Evolutionary conservation across 2,329 filamentous ascomycete genomes (phyloP), one percentile per base, ranked within the genome.

Genomic region (Cercospora sp.): DNA sequence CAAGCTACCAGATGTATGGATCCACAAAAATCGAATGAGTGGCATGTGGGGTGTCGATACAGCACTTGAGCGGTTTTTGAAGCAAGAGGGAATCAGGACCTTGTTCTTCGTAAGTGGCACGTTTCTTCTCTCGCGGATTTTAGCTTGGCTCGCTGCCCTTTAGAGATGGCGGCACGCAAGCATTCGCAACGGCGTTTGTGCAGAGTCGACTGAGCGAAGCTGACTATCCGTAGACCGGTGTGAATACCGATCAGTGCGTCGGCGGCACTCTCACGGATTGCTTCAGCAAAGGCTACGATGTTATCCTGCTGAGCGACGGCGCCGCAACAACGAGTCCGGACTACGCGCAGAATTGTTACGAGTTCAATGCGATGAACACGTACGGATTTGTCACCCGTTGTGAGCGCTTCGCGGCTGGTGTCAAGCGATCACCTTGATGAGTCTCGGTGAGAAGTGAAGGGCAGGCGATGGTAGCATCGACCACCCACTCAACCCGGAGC

Each of bases 171-270:
- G 1, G 4, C 5, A 4, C 23, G 48, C 48, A 55, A 55, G 48
- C 16, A 16, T n/a, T 28, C 48, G 48, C 48, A 55, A 55, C 13
- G 0, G 23, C 23, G 13, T 30, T 16, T 16, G 48, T 48, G 31
- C 5, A 53, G 30, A 26, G 6, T 23, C 16, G 30, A 63, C 20
- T 36, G 23, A 20, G 45, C 28, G 18, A 33, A 53, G 60, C 60
- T 63, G 45, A 63, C 60, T 63, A 10, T 13, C 28, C 9, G 18
- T 23, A 64, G 62, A 78, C 84, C 0, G 87, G 87, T 0, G 86
- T 88, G 12, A 89, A 89, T 72, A 87, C 86, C 2, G 86, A 89
- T 76, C 86, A 88, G 74, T 88, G 87, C 73, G 86, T 89, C 7
- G 80, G 84, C 23, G 85, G 85, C 0, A 87, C 85, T 13, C 76